phyloP scores from a whole-genome alignment of 139 green algal genomes.

The Mychonastes homosphaera region DNA sequence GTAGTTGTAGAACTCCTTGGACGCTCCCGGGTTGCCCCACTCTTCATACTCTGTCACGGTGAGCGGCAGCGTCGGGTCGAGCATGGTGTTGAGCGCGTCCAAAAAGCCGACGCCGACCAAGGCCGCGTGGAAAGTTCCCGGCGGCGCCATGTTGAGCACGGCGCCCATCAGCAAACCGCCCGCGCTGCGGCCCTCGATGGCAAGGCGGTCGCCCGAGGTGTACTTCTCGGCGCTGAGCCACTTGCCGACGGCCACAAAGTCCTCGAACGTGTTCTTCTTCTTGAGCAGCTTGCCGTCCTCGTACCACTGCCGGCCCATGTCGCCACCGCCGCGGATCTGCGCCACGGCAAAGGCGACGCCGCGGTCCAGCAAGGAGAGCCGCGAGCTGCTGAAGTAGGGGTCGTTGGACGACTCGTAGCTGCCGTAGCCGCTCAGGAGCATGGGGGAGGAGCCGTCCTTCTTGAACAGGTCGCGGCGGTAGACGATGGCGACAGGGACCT shows the following conservation, averaged over 20 bases:
- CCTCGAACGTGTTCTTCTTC: constrained; percentile 78
- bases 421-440: constrained; percentile 51
- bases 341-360: constrained; percentile 24
- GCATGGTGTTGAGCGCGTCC: constrained; percentile 57
- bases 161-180: constrained; percentile 66
- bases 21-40: constrained; percentile 27
- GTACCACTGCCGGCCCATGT: constrained; percentile 36
- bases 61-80: constrained; percentile 64
- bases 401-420: constrained; percentile 52
- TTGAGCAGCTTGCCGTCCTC: constrained; percentile 70
- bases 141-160: constrained; percentile 68
- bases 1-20: constrained; percentile 62
- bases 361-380: constrained; percentile 63
- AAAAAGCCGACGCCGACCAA: constrained; percentile 69
- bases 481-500: constrained; percentile 61
- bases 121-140: constrained; percentile 61
- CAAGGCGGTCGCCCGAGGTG: constrained; percentile 26
- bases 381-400: constrained; percentile 32
- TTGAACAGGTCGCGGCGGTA: constrained; percentile 53
- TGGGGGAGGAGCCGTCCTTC: constrained; percentile 49
- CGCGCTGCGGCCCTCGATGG: constrained; percentile 54
- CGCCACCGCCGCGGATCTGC: constrained; percentile 30
- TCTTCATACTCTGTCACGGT: constrained; percentile 44
- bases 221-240: constrained; percentile 45
- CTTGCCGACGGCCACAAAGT: constrained; percentile 66